phyloP scores from a whole-genome alignment of 768 basidiomycete species.

The Suillus paluster region DNA sequence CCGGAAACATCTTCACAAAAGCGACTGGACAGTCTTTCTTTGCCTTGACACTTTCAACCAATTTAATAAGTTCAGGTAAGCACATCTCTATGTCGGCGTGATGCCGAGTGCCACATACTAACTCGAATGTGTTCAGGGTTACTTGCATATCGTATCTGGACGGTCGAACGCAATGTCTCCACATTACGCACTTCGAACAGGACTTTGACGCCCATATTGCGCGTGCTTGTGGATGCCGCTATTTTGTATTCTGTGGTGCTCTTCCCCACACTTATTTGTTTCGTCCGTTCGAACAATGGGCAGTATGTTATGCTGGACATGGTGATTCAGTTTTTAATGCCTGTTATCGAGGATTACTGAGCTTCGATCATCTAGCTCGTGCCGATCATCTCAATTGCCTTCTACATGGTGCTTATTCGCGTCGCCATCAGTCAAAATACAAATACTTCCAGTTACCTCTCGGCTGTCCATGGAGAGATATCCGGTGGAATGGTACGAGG shows the following conservation, averaged over 20 bases:
- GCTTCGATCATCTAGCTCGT: background rate
- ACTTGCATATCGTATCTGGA: conserved; percentile 16
- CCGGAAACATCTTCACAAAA: conserved; percentile 9
- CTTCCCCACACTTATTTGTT: conserved; percentile 12
- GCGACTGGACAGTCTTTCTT: conserved; percentile 14
- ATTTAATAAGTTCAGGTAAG: conserved; percentile 14
- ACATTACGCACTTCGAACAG: background rate
- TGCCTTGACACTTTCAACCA: conserved; percentile 12
- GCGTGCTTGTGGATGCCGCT: conserved; percentile 13
- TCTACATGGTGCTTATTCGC: conserved; percentile 14
- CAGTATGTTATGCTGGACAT: conserved; percentile 5
- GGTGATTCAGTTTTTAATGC: background rate
- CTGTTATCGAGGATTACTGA: background rate
- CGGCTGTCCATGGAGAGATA: background rate
- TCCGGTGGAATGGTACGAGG: too few relatives aligned
- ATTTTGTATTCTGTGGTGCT: conserved; percentile 14
- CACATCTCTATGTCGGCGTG: background rate
- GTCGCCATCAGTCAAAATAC: background rate
- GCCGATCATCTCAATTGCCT: conserved; percentile 16
- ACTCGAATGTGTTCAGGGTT: conserved; percentile 2
- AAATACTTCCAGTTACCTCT: background rate
- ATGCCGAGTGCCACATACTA: background rate
- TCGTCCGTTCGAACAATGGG: conserved; percentile 12
- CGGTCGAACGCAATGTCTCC: background rate
- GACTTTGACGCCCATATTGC: conserved; percentile 1